Evolutionary conservation across 106 monocot species (phyloP), one percentile per base, ranked within the genome.

Genomic region (Dendrobium huoshanense): DNA sequence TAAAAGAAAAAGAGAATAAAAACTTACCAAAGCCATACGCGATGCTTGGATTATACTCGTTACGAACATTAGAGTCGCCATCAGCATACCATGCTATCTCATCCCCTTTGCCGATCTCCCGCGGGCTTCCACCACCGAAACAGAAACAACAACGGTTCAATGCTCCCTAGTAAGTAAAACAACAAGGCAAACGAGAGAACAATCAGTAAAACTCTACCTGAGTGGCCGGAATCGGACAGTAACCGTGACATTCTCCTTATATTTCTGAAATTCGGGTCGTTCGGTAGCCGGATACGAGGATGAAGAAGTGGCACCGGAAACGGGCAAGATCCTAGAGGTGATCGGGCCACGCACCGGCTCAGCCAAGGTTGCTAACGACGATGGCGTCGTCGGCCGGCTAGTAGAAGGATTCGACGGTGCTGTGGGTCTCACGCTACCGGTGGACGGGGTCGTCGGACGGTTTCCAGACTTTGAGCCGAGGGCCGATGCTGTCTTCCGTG

Each of bases 51-150:
- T 95, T 99, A 55, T 84, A 88, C 92, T 98, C 97, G 51, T 92
- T 95, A 78, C 92, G 85, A 18, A 95, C 92, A 41, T 80, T 89
- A 74, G 67, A 84, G 77, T 99, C 95, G 20, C 95, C 98, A 70
- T 99, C 95, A 3, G 95, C 98, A 65, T 99, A 99, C 98, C 98
- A 99, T 29, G 98, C 95, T n/a, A 99, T 84, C 86, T 99, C 98
- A 75, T 93, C 95, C n/a, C 95, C 98, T 73, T 91, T 95, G 45
- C 88, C 90, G 59, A 98, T 92, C 89, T 98, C 97, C 47, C 97
- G 77, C 75, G 86, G 84, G 82, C 97, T 98, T 54, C 55, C 80
- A 55, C 9, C 8, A 40, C 54, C 25, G 31, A 81, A 84, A 41
- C 13, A 67, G 19, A 41, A 43, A 43, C 41, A 58, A 2, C 16